Percentiles rank a stretch among this genome's conserved stretches.
Evolutionary conservation across 345 rosid species (phyloP).

Genomic region (Physaria fendleri): DNA sequence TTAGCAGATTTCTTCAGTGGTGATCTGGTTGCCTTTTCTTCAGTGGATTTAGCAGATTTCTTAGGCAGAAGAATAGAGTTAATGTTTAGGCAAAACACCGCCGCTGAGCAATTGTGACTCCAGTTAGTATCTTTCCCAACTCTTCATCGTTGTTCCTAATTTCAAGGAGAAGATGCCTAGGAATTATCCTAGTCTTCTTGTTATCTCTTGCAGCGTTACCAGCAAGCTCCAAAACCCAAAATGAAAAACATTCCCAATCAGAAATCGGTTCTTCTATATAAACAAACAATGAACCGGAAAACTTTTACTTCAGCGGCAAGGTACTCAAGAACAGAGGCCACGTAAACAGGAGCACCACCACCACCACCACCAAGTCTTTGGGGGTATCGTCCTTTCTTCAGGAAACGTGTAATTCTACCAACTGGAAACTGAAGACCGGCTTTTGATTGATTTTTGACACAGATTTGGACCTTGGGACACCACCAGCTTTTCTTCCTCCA

Average conservation of each 20-base stretch:
- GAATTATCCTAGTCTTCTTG: constrained; percentile 61
- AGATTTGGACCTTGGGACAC: constrained; percentile 68
- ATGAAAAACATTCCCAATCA: neutral
- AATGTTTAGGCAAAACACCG: constrained; percentile 77
- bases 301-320: constrained; percentile 67
- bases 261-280: no score
- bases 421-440: constrained; percentile 91
- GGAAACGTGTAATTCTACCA: constrained; percentile 72
- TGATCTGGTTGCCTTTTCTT: constrained; percentile 54
- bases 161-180: constrained; percentile 64
- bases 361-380: constrained; percentile 66
- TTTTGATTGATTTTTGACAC: constrained; percentile 63
- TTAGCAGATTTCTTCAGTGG: no score
- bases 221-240: constrained; percentile 77
- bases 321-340: constrained; percentile 84
- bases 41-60: constrained; percentile 39
- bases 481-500: constrained; percentile 73
- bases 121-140: constrained; percentile 57
- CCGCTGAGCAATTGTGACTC: constrained; percentile 79
- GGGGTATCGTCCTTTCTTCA: constrained; percentile 71
- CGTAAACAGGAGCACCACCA: constrained; percentile 84
- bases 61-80: constrained; percentile 67
- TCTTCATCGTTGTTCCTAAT: constrained; percentile 81
- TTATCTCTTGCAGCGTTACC: constrained; percentile 81
- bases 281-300: neutral